phyloP scores from a whole-genome alignment of 2,329 filamentous ascomycete genomes.

The Trematosphaeria pertusa region DNA sequence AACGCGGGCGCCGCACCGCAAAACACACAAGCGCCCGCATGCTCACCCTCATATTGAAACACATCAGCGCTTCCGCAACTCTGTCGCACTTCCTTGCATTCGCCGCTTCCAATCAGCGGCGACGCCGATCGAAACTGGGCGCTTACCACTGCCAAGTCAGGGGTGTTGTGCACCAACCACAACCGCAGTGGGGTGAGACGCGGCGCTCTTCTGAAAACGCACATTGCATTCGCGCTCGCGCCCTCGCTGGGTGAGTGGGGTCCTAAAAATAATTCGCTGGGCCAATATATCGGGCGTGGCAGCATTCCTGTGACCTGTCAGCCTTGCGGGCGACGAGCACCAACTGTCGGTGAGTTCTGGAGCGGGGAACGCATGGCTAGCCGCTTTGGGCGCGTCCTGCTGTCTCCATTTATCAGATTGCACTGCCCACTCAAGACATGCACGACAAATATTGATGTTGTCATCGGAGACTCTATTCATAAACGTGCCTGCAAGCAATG shows the following conservation, averaged over 20 bases:
- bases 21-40: not conserved
- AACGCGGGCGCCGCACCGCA: not conserved
- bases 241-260: no score
- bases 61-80: slow-evolving; percentile 10
- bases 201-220: not conserved
- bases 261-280: no score
- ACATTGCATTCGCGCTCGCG: no score
- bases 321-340: not conserved
- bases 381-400: not conserved
- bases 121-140: slow-evolving; percentile 10
- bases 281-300: no score
- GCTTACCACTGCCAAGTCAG: slow-evolving; percentile 21
- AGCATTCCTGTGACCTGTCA: no score
- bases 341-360: not conserved
- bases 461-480: slow-evolving; percentile 3
- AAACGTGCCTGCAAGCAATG: not conserved
- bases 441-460: slow-evolving; percentile 3
- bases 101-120: slow-evolving; percentile 10
- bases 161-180: slow-evolving; percentile 18
- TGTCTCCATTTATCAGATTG: slow-evolving; percentile 1
- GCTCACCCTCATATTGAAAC: slow-evolving; percentile 27
- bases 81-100: not conserved
- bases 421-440: not conserved
- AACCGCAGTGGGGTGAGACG: not conserved
- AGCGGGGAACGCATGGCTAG: not conserved